Evolutionary conservation across 345 rosid species (phyloP).

Genomic region (Citrus sp.): DNA sequence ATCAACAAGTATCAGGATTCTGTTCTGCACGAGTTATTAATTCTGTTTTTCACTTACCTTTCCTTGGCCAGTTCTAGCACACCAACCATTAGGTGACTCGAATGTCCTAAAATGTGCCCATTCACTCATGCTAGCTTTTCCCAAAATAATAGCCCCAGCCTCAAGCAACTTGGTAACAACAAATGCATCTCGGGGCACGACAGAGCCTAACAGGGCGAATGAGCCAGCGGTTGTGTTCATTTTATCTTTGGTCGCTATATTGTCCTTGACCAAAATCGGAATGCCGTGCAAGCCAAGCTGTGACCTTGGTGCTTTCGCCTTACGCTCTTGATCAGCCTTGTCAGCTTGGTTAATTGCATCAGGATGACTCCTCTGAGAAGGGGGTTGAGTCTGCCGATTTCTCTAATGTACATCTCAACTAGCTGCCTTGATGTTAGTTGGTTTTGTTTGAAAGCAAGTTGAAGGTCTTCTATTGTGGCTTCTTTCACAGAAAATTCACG

Average conservation of each 20-base stretch:
- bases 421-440: slow-evolving; percentile 57
- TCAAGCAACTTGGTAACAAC: slow-evolving; percentile 54
- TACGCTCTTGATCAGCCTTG: slow-evolving; percentile 53
- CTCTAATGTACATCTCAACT: slow-evolving; percentile 44
- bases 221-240: slow-evolving; percentile 80
- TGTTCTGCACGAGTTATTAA: background rate
- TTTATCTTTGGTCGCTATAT: slow-evolving; percentile 56
- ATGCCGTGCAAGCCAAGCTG: slow-evolving; percentile 50
- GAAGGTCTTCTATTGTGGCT: slow-evolving; percentile 40
- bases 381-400: slow-evolving; percentile 46
- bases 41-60: slow-evolving; percentile 31
- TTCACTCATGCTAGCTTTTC: slow-evolving; percentile 75
- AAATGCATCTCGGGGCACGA: slow-evolving; percentile 59
- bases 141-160: slow-evolving; percentile 65
- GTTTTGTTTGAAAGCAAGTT: slow-evolving; percentile 44
- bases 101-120: slow-evolving; percentile 46
- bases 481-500: slow-evolving; percentile 36
- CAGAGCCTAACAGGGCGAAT: slow-evolving; percentile 54
- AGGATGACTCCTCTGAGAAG: slow-evolving; percentile 54
- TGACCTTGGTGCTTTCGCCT: slow-evolving; percentile 14
- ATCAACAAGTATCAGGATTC: no score
- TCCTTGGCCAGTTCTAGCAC: slow-evolving; percentile 64
- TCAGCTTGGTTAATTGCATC: slow-evolving; percentile 56
- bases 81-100: slow-evolving; percentile 35
- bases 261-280: slow-evolving; percentile 68